phyloP scores from a whole-genome alignment of 805 yeast species.

The Candida cerambycidarum region DNA sequence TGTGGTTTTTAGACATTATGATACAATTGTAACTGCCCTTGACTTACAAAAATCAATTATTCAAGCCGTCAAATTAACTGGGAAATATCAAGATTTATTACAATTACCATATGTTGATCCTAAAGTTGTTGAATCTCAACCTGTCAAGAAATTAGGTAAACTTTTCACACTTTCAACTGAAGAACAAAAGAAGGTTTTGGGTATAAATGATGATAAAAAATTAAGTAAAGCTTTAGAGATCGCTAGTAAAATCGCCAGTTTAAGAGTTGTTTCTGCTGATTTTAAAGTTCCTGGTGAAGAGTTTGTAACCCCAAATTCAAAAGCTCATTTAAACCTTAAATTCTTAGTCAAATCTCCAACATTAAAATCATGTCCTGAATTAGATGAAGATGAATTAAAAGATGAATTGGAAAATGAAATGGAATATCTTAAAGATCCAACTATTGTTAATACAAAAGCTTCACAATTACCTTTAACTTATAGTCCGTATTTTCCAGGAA shows the following conservation, averaged over 20 bases:
- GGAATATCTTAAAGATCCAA: conserved; percentile 72
- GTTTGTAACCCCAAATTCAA: conserved; percentile 65
- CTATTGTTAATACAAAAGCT: conserved; percentile 59
- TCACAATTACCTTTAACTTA: conserved; percentile 66
- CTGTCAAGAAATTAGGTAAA: conserved; percentile 67
- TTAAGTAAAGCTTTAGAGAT: conserved; percentile 50
- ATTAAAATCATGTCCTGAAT: conserved; percentile 55
- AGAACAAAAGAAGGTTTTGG: conserved; percentile 54
- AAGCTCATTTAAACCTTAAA: conserved; percentile 73
- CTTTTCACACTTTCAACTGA: conserved; percentile 58
- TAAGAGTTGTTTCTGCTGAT: conserved; percentile 66
- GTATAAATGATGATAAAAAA: conserved; percentile 47
- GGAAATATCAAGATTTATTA: conserved; percentile 59
- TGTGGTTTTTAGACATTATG: conserved; percentile 71
- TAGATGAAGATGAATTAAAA: conserved; percentile 39
- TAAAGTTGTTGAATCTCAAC: conserved; percentile 41
- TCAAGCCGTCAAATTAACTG: conserved; percentile 67
- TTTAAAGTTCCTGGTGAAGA: conserved; percentile 88
- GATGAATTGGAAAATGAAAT: conserved; percentile 63
- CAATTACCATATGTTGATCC: conserved; percentile 78
- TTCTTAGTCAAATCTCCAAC: conserved; percentile 72
- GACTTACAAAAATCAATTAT: conserved; percentile 69
- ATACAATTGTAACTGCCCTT: conserved; percentile 56
- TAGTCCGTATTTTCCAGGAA: conserved; percentile 75
- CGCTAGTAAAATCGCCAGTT: conserved; percentile 65